Conservation (phyloP, 1,284 basidiomycete species). For the Fomitopsis palustris region DNA sequence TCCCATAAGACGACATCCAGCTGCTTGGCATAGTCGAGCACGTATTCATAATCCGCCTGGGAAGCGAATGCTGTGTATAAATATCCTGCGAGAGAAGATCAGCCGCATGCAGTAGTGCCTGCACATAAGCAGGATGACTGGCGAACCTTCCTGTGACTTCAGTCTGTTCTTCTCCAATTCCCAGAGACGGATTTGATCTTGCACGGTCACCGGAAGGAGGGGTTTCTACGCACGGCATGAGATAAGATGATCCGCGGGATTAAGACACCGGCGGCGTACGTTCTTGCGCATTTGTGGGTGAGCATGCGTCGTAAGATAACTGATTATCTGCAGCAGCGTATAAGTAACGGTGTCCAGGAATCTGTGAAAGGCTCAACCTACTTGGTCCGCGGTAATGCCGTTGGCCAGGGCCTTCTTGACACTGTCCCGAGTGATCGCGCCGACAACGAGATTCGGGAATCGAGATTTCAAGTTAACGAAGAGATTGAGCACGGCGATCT, state of each 20-base stretch:
- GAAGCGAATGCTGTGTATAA: slow-evolving; percentile 88
- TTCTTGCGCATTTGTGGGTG: slow-evolving; percentile 98
- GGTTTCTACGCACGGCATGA: slow-evolving; percentile 57
- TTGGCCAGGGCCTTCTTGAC: slow-evolving; percentile 92
- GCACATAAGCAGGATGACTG: slow-evolving; percentile 16
- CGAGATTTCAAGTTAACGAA: slow-evolving; percentile 92
- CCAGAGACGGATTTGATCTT: slow-evolving; percentile 98
- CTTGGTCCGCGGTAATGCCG: slow-evolving; percentile 96
- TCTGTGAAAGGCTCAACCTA: slow-evolving; percentile 25
- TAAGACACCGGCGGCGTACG: slow-evolving; percentile 36
- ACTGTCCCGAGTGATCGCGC: slow-evolving; percentile 91
- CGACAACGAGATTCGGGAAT: slow-evolving; percentile 95
- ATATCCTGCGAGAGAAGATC: slow-evolving; percentile 53
- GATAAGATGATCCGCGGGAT: background rate
- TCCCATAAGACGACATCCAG: slow-evolving; percentile 83
- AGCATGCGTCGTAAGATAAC: slow-evolving; percentile 91
- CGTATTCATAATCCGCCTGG: slow-evolving; percentile 83
- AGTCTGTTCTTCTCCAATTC: slow-evolving; percentile 95
- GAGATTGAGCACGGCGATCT: slow-evolving; percentile 94
- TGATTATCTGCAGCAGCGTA: slow-evolving; percentile 71
- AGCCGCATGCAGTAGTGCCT: slow-evolving; percentile 18
- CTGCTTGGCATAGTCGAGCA: slow-evolving; percentile 82
- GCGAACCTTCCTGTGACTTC: slow-evolving; percentile 78
- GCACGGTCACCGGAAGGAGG: slow-evolving; percentile 90
- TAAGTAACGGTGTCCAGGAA: background rate